phyloP scores from a whole-genome alignment of 2,329 filamentous ascomycete species.

The Aspergillus sp. region DNA sequence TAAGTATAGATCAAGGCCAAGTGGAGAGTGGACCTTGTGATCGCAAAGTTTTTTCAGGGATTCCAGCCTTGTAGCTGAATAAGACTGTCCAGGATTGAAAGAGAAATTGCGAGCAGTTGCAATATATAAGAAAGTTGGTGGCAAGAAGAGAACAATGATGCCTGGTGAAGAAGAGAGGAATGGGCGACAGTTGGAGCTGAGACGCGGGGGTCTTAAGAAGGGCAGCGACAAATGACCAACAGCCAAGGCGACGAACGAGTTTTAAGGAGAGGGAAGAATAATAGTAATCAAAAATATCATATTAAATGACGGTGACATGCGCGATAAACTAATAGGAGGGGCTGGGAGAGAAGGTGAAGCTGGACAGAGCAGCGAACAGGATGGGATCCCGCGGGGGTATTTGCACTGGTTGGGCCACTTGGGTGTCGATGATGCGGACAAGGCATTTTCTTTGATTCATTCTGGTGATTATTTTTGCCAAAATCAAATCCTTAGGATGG shows the following conservation, averaged over 20 bases:
- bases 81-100: neutral
- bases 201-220: no score
- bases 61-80: slow-evolving; percentile 8
- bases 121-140: neutral
- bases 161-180: neutral
- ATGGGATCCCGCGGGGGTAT: slow-evolving; percentile 6
- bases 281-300: neutral
- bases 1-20: slow-evolving; percentile 7
- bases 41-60: neutral
- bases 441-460: no score
- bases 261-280: slow-evolving; percentile 1
- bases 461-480: no score
- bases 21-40: slow-evolving; percentile 11
- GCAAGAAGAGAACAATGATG: slow-evolving; percentile 2
- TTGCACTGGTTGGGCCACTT: slow-evolving; percentile 9
- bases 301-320: neutral
- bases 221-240: no score
- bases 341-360: slow-evolving; percentile 10
- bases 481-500: no score
- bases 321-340: slow-evolving; percentile 5
- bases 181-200: neutral
- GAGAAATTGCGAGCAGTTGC: neutral
- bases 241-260: slow-evolving; percentile 1
- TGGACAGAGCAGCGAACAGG: slow-evolving; percentile 18
- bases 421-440: slow-evolving; percentile 10